A percentile compares a stretch with the other conserved stretches of the same genome.
These are phyloP conservation scores for Monosporascus sp. DNA, from an alignment of 2,329 filamentous ascomycete species.

Conservation along the genomic window DNA sequence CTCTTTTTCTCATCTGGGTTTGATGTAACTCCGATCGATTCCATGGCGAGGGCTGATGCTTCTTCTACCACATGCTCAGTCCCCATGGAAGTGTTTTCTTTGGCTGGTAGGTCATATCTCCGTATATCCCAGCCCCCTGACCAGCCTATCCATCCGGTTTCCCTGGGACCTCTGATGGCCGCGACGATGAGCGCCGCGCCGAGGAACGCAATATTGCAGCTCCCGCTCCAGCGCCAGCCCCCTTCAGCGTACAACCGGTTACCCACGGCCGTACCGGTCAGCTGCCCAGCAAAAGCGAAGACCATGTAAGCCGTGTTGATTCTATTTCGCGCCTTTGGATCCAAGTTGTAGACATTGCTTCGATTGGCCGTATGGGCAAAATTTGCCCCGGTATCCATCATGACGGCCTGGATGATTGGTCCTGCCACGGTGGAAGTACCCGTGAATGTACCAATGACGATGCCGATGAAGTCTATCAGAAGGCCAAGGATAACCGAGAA, in stretches of 20 bases:
- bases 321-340: slow-evolving; percentile 65
- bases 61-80: slow-evolving; percentile 5
- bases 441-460: slow-evolving; percentile 63
- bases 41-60: not conserved
- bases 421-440: slow-evolving; percentile 63
- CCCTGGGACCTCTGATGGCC: slow-evolving; percentile 33
- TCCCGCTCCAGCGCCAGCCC: slow-evolving; percentile 45
- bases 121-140: slow-evolving; percentile 34
- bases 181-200: slow-evolving; percentile 31
- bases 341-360: slow-evolving; percentile 63
- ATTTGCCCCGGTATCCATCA: slow-evolving; percentile 68
- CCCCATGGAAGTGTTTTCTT: not conserved
- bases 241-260: slow-evolving; percentile 47
- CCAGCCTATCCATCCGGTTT: slow-evolving; percentile 39
- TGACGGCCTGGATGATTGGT: slow-evolving; percentile 65
- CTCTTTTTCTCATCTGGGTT: too few species aligned
- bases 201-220: slow-evolving; percentile 35
- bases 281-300: slow-evolving; percentile 62
- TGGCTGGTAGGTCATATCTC: slow-evolving; percentile 9
- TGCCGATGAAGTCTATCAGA: slow-evolving; percentile 52
- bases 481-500: slow-evolving; percentile 62
- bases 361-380: slow-evolving; percentile 71
- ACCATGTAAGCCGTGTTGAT: slow-evolving; percentile 84
- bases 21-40: too few species aligned
- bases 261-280: slow-evolving; percentile 62